Conservation (phyloP, 1,139 yeast species). For the Citeromyces hawaiiensis region DNA sequence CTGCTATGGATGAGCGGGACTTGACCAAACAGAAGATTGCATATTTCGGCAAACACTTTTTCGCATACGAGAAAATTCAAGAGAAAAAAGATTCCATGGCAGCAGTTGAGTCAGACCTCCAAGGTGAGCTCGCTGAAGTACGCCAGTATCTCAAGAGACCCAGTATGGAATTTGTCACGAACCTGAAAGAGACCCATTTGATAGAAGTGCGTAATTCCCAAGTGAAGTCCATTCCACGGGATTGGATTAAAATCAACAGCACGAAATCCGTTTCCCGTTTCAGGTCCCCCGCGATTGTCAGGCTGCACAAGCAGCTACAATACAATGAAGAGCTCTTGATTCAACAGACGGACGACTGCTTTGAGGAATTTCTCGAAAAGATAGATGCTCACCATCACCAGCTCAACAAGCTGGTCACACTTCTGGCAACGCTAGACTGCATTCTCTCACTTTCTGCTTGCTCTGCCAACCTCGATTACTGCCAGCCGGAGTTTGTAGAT, state of each 20-base stretch:
- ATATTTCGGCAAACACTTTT: constrained; percentile 37
- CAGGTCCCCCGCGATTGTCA: constrained; percentile 44
- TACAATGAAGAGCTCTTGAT: constrained; percentile 50
- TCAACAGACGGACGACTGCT: constrained; percentile 43
- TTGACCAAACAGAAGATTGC: constrained; percentile 29
- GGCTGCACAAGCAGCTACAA: constrained; percentile 39
- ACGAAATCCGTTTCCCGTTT: constrained; percentile 64
- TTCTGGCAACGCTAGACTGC: constrained; percentile 60
- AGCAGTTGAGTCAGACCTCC: constrained; percentile 24
- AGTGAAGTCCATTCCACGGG: constrained; percentile 43
- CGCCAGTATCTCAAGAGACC: constrained; percentile 40
- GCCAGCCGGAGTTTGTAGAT: constrained; percentile 44
- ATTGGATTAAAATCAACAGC: constrained; percentile 67
- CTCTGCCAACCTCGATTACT: constrained; percentile 31
- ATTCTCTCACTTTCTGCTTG: constrained; percentile 58
- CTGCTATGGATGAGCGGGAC: constrained; percentile 37
- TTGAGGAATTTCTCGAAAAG: constrained; percentile 31
- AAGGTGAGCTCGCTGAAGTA: constrained; percentile 34
- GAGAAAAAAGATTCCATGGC: constrained; percentile 27
- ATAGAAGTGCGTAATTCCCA: constrained; percentile 61
- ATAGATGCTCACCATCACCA: constrained; percentile 36
- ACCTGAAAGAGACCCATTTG: constrained; percentile 52
- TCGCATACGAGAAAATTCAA: constrained; percentile 26
- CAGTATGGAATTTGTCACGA: constrained; percentile 38
- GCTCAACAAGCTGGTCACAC: constrained; percentile 34